Base-by-base conservation (phyloP, 345 rosid genomes). In the Dipteronia dyeriana region DNA sequence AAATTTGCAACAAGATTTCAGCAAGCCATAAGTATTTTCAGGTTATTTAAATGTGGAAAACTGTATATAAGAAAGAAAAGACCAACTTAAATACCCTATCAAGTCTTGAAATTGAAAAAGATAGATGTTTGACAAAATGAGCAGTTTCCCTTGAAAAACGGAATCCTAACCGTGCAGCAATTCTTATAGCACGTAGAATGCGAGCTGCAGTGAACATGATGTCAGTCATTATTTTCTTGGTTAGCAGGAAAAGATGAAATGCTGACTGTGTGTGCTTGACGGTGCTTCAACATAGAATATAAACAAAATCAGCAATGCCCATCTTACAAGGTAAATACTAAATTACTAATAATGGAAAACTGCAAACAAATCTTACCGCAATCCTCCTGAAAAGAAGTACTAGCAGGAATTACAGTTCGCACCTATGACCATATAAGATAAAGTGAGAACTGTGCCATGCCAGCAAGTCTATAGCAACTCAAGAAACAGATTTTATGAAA, bases 91-190 rank as follows among this genome's bases (percentile, higher is more conserved):
- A 66, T 86, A 93, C 97, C 91, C 81, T 90, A 81, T 91, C 96
- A 81, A 91, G 96, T 78, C 89, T 90, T 84, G 85, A 72, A 70
- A 94, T 75, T 39, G 86, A 85, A 69, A 66, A 49, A 23, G 97
- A 86, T 57, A 91, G 84, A 43, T 83, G 82, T 84, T 87, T 97
- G 16, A 94, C 74, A 85, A 74, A 87, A 75, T 84, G 90, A 85
- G 99, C 90, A 67, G 94, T 94, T 83, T 97, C 98, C 81, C 80
- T 89, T 57, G 98, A 84, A 75, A 97, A 88, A 34, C 84, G 85
- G 81, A 97, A 97, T 75, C 89, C 94, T 85, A 93, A 86, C 57
- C 91, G 91, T 2, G 96, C 91, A 26, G 92, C 88, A 76, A 90
- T 70, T 84, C 97, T 91, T 74, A 90, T 79, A 47, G 89, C 97